Evolutionary conservation across 2,329 filamentous ascomycete genomes (phyloP).

Genomic region (Tolypocladium pustulatum): DNA sequence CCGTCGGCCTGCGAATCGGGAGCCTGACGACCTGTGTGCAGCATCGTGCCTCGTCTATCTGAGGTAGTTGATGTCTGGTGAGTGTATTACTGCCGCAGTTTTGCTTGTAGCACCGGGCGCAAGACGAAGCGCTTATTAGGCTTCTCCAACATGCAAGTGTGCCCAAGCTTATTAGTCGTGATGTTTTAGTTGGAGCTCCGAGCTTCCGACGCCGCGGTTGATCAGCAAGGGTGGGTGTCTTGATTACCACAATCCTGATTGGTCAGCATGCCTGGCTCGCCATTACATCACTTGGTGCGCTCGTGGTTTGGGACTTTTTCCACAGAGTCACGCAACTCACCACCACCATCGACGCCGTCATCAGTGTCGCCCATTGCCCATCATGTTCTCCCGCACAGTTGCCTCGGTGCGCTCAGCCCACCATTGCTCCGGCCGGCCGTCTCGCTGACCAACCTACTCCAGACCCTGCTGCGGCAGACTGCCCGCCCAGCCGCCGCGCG

Average conservation of each 20-base stretch:
- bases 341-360: neutral
- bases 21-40: neutral
- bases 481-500: constrained; percentile 20
- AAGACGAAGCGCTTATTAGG: neutral
- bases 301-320: neutral
- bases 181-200: neutral
- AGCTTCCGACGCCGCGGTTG: neutral
- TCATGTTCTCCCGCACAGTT: constrained; percentile 15
- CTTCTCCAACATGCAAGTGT: neutral
- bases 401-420: constrained; percentile 9
- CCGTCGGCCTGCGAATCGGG: neutral
- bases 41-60: neutral
- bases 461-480: constrained; percentile 27
- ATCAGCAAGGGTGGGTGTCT: neutral
- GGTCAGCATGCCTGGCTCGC: too few species aligned
- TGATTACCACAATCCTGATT: too few species aligned
- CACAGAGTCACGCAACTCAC: neutral
- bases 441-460: neutral
- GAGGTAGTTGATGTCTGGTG: neutral
- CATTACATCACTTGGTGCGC: neutral
- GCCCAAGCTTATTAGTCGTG: neutral
- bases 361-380: neutral
- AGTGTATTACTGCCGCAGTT: neutral
- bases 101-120: neutral
- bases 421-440: too few species aligned